Conservation (phyloP, 169 alveolate species). For the Eimeria necatrix region DNA sequence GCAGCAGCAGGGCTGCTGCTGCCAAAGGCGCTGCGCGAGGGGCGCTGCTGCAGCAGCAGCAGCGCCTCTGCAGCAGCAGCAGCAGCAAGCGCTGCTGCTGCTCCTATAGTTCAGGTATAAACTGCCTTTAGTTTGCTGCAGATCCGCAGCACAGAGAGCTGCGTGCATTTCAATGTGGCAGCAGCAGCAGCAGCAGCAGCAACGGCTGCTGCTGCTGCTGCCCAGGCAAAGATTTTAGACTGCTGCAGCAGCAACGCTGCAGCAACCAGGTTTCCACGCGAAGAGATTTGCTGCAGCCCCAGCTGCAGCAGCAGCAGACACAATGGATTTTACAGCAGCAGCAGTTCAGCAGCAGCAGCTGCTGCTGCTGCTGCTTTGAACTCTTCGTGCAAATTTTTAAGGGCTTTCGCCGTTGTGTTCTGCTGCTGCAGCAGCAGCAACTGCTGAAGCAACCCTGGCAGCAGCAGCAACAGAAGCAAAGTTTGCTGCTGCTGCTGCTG, state of each 20-base stretch:
- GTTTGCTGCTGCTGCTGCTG: background rate
- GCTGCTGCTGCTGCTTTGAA: background rate
- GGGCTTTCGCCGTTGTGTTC: background rate
- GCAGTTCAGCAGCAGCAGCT: background rate
- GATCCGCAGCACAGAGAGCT: background rate
- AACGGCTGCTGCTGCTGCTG: too few relatives aligned
- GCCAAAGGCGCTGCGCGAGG: background rate
- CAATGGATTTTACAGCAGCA: background rate
- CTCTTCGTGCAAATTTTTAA: background rate
- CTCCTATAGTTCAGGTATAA: background rate
- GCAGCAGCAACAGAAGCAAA: too few relatives aligned
- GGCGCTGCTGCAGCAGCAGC: constrained; percentile 12
- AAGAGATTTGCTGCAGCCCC: too few relatives aligned
- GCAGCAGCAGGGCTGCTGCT: background rate
- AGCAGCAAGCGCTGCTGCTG: background rate
- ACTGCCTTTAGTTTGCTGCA: background rate
- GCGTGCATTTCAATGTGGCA: background rate
- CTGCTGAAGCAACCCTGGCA: too few relatives aligned
- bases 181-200: background rate
- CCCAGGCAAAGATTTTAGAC: too few relatives aligned
- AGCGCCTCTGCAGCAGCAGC: background rate
- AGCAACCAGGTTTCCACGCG: too few relatives aligned
- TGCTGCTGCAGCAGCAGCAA: too few relatives aligned
- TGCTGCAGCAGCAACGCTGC: too few relatives aligned
- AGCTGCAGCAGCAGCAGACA: background rate